phyloP scores from a whole-genome alignment of 1,284 basidiomycete genomes.

The Microbotryum scabiosae region DNA sequence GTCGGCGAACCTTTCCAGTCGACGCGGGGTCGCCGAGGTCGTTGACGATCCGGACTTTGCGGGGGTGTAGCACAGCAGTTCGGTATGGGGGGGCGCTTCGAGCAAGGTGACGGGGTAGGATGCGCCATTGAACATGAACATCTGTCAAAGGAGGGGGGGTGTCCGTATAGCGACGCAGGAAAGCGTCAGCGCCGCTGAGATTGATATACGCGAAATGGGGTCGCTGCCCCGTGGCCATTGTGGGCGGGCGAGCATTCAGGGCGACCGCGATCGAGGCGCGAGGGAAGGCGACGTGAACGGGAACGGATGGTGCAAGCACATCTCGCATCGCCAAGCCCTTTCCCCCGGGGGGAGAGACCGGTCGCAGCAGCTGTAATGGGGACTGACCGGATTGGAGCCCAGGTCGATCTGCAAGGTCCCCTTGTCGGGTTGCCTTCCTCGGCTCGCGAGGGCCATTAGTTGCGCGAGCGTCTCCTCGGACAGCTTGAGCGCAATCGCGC shows the following conservation, averaged over 20 bases:
- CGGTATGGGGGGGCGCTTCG: slow-evolving; percentile 18
- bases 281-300: too few relatives aligned
- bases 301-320: too few relatives aligned
- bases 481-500: slow-evolving; percentile 22
- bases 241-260: not conserved
- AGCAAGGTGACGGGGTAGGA: slow-evolving; percentile 14
- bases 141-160: not conserved
- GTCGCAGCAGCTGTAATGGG: too few relatives aligned
- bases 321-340: too few relatives aligned
- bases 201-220: not conserved
- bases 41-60: not conserved
- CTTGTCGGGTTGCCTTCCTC: not conserved
- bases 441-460: slow-evolving; percentile 7
- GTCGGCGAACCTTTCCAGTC: slow-evolving; percentile 14
- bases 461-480: slow-evolving; percentile 18
- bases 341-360: too few relatives aligned
- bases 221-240: not conserved
- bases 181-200: not conserved
- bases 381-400: slow-evolving; percentile 6
- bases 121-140: slow-evolving; percentile 14
- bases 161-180: not conserved
- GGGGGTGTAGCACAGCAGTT: slow-evolving; percentile 5
- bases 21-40: not conserved
- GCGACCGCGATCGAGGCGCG: not conserved
- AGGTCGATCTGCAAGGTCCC: slow-evolving; percentile 3